These are phyloP conservation scores for Colletotrichum sp. DNA, from an alignment of 2,329 filamentous ascomycete genomes.

Conservation along the genomic window DNA sequence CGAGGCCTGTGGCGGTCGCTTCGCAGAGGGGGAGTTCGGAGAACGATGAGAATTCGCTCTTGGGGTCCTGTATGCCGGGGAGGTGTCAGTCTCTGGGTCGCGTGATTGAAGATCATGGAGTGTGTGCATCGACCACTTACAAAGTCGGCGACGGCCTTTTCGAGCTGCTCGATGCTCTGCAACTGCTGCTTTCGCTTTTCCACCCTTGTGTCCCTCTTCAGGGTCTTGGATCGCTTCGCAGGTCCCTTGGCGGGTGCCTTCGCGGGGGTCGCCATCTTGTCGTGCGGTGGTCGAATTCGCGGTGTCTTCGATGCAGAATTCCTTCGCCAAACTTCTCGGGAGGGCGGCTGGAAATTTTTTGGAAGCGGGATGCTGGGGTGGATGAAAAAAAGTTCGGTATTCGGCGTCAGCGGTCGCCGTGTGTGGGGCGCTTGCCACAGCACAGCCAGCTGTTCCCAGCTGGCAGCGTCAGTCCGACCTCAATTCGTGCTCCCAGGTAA, in stretches of 20 bases:
- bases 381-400: conserved; percentile 16
- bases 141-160: conserved; percentile 44
- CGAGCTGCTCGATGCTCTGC: conserved; percentile 43
- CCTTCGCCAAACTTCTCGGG: not conserved
- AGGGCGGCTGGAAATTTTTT: conserved; percentile 17
- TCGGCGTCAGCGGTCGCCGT: conserved; percentile 15
- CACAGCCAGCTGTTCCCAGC: not conserved
- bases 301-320: not conserved
- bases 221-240: conserved; percentile 31
- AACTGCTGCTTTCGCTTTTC: conserved; percentile 42
- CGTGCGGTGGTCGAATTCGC: not conserved
- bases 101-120: not conserved
- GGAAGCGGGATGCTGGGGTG: not conserved
- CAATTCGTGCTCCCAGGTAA: not conserved
- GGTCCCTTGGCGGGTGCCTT: conserved; percentile 21
- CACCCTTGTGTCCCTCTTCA: conserved; percentile 34
- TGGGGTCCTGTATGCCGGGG: conserved; percentile 60
- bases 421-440: not conserved
- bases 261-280: conserved; percentile 17
- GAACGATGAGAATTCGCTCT: conserved; percentile 71
- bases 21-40: conserved; percentile 85
- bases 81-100: not conserved
- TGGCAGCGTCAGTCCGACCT: not conserved
- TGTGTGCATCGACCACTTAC: conserved; percentile 30
- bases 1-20: conserved; percentile 78